Base-by-base conservation (phyloP, 495 filamentous ascomycete genomes). In the Apodospora peruviana region DNA sequence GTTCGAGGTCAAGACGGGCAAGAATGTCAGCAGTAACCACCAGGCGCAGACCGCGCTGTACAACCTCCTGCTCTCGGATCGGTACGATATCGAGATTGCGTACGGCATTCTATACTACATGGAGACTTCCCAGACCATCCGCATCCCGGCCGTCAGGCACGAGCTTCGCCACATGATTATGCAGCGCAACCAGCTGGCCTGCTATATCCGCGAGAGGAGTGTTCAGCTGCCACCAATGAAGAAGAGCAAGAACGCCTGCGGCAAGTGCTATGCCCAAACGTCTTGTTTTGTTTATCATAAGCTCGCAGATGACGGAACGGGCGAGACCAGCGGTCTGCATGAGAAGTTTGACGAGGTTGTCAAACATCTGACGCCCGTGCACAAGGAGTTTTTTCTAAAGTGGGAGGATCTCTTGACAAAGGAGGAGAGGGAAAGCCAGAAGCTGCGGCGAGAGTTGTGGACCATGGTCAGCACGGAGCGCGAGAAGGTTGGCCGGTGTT, bases 101-200 rank as follows among this genome's bases (percentile, higher is more conserved):
- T 94, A 87, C 58, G 93, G 93, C 2, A 81, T 98, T 43, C 68
- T 98, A 14, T 97, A 96, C 66, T 98, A 98, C 56, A 83, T 95
- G 71, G 91, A 96, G 56, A 86, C 82, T 10, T 88, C 87, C 1
- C 84, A 90, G 54, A 95, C 85, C 7, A 77, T 87, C 37, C 84
- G 90, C 18, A 88, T 98, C 22, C 87, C 87, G 2, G 81, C 87
- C 3, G 77, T 96, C 47, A 78, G 87, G 10, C 82, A 87, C 59
- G 93, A 97, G 59, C 77, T 97, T 42, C 79, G 87, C 16, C 90
- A 96, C 44, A 94, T 98, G 90, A 85, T 98, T 46, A 90, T 96
- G 71, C 84, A 91, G 59, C 85, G 93, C n/a, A 98, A 98, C 62
- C 81, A 84, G 39, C 69, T 98, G 9, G 88, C 90, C 8, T 84